Percentiles rank a stretch among this genome's conserved stretches.
Evolutionary conservation across 495 filamentous ascomycete species (phyloP).

Genomic region (Penicillium malachiteum): DNA sequence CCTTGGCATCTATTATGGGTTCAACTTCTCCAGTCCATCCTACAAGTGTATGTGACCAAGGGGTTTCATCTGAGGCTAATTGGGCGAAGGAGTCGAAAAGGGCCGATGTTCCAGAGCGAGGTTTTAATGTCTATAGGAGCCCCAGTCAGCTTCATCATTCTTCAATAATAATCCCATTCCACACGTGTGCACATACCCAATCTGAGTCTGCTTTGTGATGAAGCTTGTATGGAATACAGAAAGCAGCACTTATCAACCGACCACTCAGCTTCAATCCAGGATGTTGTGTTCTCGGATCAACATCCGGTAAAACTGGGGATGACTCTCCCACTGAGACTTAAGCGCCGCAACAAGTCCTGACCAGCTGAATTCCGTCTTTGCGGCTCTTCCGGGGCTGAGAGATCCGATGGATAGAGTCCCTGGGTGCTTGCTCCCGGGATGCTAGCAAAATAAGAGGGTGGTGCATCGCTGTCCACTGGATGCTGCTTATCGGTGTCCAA

Average conservation of each 20-base stretch:
- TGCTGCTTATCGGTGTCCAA: slow-evolving; percentile 24
- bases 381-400: slow-evolving; percentile 41
- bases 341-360: slow-evolving; percentile 60
- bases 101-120: slow-evolving; percentile 80
- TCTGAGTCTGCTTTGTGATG: slow-evolving; percentile 63
- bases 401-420: slow-evolving; percentile 16
- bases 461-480: slow-evolving; percentile 18
- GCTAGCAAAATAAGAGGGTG: slow-evolving; percentile 30
- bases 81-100: slow-evolving; percentile 85
- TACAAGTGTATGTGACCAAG: slow-evolving; percentile 84
- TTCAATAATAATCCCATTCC: background rate
- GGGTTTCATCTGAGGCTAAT: slow-evolving; percentile 69
- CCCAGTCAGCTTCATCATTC: slow-evolving; percentile 8
- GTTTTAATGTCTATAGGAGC: slow-evolving; percentile 45
- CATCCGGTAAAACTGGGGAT: slow-evolving; percentile 47
- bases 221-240: slow-evolving; percentile 77
- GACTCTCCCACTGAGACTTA: slow-evolving; percentile 52
- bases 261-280: slow-evolving; percentile 73
- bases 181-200: slow-evolving; percentile 59
- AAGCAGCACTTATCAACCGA: slow-evolving; percentile 81
- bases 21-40: slow-evolving; percentile 93
- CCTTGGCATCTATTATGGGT: slow-evolving; percentile 38
- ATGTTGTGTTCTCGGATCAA: slow-evolving; percentile 59
- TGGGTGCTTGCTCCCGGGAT: slow-evolving; percentile 28
- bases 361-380: slow-evolving; percentile 50